A percentile compares a stretch with the other conserved stretches of the same genome.
Evolutionary conservation across 345 rosid species (phyloP).

Genomic region (Corymbia maculata): DNA sequence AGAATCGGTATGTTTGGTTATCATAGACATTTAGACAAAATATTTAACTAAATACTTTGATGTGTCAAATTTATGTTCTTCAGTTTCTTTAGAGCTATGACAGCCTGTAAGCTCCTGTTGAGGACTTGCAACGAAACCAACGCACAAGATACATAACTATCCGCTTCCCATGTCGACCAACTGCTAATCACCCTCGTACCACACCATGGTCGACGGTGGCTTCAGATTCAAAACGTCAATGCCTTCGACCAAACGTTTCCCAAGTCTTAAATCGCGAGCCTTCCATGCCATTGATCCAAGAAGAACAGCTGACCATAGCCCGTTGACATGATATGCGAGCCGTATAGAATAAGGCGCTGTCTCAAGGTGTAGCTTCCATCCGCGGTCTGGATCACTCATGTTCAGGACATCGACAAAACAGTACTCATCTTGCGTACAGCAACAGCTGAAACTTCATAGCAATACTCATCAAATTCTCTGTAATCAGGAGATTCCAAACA

Average conservation of each 20-base stretch:
- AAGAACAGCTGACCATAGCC: not conserved
- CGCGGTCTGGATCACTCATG: not conserved
- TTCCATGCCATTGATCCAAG: not conserved
- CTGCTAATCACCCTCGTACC: not conserved
- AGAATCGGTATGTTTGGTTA: not conserved
- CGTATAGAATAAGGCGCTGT: not conserved
- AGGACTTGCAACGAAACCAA: not conserved
- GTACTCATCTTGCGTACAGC: not conserved
- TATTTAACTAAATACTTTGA: too few species aligned
- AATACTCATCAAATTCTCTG: not conserved
- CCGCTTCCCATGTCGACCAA: not conserved
- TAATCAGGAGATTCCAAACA: not conserved
- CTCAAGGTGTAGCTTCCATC: not conserved
- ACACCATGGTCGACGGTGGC: not conserved
- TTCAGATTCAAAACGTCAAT: not conserved
- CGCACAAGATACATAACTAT: not conserved
- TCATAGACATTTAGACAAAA: not conserved
- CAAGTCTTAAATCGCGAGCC: not conserved
- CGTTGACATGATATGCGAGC: not conserved
- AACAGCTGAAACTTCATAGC: not conserved
- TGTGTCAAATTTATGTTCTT: too few species aligned
- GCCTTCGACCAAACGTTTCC: not conserved
- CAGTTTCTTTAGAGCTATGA: not conserved
- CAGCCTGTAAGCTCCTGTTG: not conserved
- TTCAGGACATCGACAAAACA: not conserved